Evolutionary conservation across 192 early-diverging fungal species (phyloP).

Genomic region (Coemansia asiatica): DNA sequence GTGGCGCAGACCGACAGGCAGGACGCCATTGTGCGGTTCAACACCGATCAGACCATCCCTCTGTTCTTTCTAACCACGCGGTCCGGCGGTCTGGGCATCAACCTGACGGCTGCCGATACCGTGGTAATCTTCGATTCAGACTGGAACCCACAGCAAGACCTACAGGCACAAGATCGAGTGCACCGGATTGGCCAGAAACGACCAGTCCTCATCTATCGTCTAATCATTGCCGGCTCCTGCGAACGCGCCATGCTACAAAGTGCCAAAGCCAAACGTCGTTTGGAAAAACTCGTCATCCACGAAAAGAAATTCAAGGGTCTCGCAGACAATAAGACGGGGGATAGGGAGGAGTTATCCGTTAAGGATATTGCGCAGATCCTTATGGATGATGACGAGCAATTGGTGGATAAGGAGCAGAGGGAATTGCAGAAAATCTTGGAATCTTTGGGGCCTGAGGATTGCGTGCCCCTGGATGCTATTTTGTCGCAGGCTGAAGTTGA

Average conservation of each 20-base stretch:
- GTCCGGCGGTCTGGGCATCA: constrained; percentile 96
- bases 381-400: constrained; percentile 68
- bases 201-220: constrained; percentile 88
- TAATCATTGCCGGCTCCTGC: constrained; percentile 81
- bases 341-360: constrained; percentile 52
- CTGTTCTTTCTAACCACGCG: constrained; percentile 94
- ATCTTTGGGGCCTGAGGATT: constrained; percentile 19
- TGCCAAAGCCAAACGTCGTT: constrained; percentile 79
- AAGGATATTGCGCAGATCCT: constrained; percentile 75
- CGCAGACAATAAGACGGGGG: background rate
- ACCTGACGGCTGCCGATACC: constrained; percentile 93
- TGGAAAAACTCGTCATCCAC: constrained; percentile 96
- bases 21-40: constrained; percentile 56
- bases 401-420: constrained; percentile 38
- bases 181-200: constrained; percentile 95
- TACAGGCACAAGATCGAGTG: constrained; percentile 95
- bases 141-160: constrained; percentile 99
- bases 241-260: constrained; percentile 80
- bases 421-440: constrained; percentile 21
- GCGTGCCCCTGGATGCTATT: constrained; percentile 27
- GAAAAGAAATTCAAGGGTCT: constrained; percentile 77
- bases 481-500: constrained; percentile 26
- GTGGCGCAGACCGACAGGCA: constrained; percentile 81
- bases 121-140: constrained; percentile 96
- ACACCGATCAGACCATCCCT: constrained; percentile 46